phyloP scores from a whole-genome alignment of 1,284 basidiomycete species.

The Fomitopsis betulina region DNA sequence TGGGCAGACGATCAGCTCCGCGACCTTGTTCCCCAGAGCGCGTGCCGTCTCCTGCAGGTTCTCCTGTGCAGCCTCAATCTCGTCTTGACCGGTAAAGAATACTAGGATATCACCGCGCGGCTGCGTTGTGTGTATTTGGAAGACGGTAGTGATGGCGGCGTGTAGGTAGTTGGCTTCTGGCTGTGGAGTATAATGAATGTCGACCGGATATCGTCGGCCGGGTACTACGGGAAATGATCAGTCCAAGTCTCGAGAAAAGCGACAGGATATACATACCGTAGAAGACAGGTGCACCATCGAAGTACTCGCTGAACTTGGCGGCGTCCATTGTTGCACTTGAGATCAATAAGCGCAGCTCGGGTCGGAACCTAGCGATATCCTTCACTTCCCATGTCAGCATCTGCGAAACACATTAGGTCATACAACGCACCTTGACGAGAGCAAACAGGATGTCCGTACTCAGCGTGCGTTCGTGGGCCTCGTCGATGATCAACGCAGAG shows the following conservation, averaged over 20 bases:
- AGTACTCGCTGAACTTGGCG: slow-evolving; percentile 94
- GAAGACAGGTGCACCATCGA: slow-evolving; percentile 92
- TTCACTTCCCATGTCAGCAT: slow-evolving; percentile 30
- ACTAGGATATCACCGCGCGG: slow-evolving; percentile 98
- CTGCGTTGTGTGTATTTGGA: slow-evolving; percentile 99
- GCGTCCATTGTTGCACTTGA: slow-evolving; percentile 97
- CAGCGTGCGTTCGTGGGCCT: slow-evolving; percentile 93
- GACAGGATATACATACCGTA: slow-evolving; percentile 53
- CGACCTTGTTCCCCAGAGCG: slow-evolving; percentile 93
- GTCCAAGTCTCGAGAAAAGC: neutral
- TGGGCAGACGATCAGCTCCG: slow-evolving; percentile 92
- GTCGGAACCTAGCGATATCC: slow-evolving; percentile 97
- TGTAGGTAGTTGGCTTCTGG: slow-evolving; percentile 98
- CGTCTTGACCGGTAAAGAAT: slow-evolving; percentile 98
- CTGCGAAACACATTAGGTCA: slow-evolving; percentile 16
- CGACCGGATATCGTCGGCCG: slow-evolving; percentile 95
- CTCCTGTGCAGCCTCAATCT: slow-evolving; percentile 97
- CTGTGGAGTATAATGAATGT: slow-evolving; percentile 97
- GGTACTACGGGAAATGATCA: slow-evolving; percentile 59
- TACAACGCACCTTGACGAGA: slow-evolving; percentile 82
- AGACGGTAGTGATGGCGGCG: slow-evolving; percentile 96
- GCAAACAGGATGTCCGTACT: slow-evolving; percentile 97
- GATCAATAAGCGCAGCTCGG: slow-evolving; percentile 87
- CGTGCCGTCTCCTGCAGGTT: slow-evolving; percentile 94
- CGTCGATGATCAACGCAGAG: slow-evolving; percentile 91